These are phyloP conservation scores for Hanseniaspora vineae DNA, from an alignment of 805 yeast species.

Conservation along the genomic window DNA sequence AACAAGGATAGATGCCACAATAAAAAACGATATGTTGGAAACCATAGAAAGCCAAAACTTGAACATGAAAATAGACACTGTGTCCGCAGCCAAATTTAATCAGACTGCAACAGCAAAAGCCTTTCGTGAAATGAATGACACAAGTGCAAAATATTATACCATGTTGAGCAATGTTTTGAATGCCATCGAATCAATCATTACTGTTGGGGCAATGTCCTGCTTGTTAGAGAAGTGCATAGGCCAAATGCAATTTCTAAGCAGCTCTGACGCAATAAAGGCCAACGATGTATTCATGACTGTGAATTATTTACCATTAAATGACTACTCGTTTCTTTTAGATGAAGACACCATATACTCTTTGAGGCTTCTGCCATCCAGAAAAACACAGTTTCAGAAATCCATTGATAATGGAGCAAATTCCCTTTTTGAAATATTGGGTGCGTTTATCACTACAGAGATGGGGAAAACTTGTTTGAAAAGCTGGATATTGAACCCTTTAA, in stretches of 20 bases:
- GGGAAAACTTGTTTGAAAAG: conserved; percentile 15
- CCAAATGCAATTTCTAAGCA: neutral
- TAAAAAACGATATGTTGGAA: neutral
- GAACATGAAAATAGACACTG: neutral
- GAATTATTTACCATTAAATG: neutral
- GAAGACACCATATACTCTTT: conserved; percentile 15
- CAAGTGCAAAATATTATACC: neutral
- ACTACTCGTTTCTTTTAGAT: conserved; percentile 10
- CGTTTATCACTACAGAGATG: conserved; percentile 19
- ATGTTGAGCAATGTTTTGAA: neutral
- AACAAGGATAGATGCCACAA: neutral
- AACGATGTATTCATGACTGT: neutral
- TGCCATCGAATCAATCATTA: neutral
- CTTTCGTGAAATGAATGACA: neutral
- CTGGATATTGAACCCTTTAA: conserved; percentile 26
- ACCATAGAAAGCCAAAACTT: neutral
- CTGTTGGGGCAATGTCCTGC: neutral
- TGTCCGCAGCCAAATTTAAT: neutral
- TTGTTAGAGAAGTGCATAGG: neutral
- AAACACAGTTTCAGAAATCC: conserved; percentile 7
- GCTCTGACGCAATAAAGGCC: neutral
- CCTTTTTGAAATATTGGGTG: conserved; percentile 13
- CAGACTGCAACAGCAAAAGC: too few species aligned
- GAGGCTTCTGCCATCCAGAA: conserved; percentile 12
- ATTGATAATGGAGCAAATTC: conserved; percentile 11